Evolutionary conservation across 164 flowering plant genomes (phyloP), one percentile per base, ranked within the genome.

Genomic region (Platanus orientalis): DNA sequence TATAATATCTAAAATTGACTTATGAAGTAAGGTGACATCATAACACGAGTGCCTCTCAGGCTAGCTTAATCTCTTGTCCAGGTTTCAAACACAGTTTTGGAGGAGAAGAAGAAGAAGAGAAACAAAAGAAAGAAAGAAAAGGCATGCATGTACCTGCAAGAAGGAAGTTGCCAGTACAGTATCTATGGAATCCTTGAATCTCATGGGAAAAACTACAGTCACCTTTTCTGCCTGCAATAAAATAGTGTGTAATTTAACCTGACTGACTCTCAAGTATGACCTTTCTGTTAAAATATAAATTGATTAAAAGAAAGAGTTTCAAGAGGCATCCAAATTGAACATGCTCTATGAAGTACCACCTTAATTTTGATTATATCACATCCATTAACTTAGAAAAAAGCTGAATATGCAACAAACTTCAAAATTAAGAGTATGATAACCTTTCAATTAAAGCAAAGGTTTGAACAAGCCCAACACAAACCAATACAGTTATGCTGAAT

Each of bases 81-180:
- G 9, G 44, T 56, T 56, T 34, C 19, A 13, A 32, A 55, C 14
- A 32, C 32, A 21, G 20, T 34, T 9, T 32, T 34, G 36, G 45
- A n/a, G 23, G 20, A 14, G 12, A 30, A 61, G 3, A n/a, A 30
- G 49, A 45, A 5, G 19, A 19, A 16, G 49, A 19, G 49, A 17
- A 5, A 19, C 4, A 5, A 45, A 17, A 1, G 20, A 14, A 17
- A 10, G 39, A 10, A 34, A 2, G 49, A 17, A 16, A 17, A 1
- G 20, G 20, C n/a, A 45, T 16, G 16, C 39, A 34, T 45, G 16
- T 84, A 91, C 97, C 96, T 92, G 93, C 70, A 95, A 69, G 79
- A 95, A 95, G 58, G 97, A 92, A 27, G 93, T 92, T 51, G 99
- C 99, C 69, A 91, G 86, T 75, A 84, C 80, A 36, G 74, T 88